phyloP scores from a whole-genome alignment of 345 rosid species.

The Sisymbrium altissimum region DNA sequence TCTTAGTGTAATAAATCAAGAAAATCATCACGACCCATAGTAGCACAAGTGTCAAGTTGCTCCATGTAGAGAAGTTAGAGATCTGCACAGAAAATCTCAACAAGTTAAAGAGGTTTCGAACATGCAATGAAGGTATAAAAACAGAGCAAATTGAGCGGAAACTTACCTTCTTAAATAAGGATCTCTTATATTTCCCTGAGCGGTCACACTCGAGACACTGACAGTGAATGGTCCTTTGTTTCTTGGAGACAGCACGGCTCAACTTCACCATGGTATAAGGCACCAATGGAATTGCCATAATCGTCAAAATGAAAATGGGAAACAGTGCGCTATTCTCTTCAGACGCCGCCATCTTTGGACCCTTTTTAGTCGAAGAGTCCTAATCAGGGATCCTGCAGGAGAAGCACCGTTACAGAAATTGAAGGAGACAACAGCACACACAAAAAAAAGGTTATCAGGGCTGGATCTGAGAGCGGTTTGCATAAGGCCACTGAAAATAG shows the following conservation, averaged over 20 bases:
- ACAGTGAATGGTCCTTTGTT: slow-evolving; percentile 73
- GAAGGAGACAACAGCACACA: not conserved
- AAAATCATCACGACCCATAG: slow-evolving; percentile 91
- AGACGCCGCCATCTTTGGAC: slow-evolving; percentile 69
- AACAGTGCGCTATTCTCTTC: slow-evolving; percentile 87
- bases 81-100: slow-evolving; percentile 50
- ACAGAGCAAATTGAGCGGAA: not conserved
- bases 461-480: slow-evolving; percentile 10
- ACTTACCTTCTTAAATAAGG: slow-evolving; percentile 73
- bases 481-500: not conserved
- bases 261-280: slow-evolving; percentile 77
- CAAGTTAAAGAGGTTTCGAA: not conserved
- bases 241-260: slow-evolving; percentile 66
- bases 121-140: not conserved
- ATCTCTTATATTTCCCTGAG: slow-evolving; percentile 83
- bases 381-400: slow-evolving; percentile 20
- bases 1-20: slow-evolving; percentile 79
- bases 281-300: slow-evolving; percentile 89
- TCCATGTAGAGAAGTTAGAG: slow-evolving; percentile 87
- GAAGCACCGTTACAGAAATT: not conserved
- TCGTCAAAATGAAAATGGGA: slow-evolving; percentile 94
- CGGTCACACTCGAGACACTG: slow-evolving; percentile 74
- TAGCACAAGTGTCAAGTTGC: slow-evolving; percentile 79
- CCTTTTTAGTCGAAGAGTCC: slow-evolving; percentile 27
- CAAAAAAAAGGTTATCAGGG: not conserved